These are phyloP conservation scores for Thelonectria blattea DNA, from an alignment of 2,329 filamentous ascomycete species.

Conservation along the genomic window DNA sequence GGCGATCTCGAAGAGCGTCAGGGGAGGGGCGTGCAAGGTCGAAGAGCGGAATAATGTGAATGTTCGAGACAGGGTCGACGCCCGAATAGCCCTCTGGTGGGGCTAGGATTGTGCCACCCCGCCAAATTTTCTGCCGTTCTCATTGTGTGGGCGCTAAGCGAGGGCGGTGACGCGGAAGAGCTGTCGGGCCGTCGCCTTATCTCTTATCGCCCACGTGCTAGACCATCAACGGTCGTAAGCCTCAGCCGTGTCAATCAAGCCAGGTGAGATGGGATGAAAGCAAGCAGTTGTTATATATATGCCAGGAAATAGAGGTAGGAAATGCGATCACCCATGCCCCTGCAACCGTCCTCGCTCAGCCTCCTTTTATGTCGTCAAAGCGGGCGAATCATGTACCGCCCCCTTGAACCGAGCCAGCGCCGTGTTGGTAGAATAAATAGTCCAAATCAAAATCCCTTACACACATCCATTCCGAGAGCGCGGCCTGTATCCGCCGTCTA, in stretches of 20 bases:
- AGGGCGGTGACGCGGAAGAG: conserved; percentile 45
- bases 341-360: conserved; percentile 5
- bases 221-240: not conserved
- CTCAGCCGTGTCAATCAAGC: not conserved
- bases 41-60: conserved; percentile 40
- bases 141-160: conserved; percentile 50
- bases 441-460: conserved; percentile 18
- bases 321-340: conserved; percentile 4
- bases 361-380: conserved; percentile 11
- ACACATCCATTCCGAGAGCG: conserved; percentile 9
- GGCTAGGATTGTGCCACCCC: conserved; percentile 42
- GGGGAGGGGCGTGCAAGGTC: conserved; percentile 35
- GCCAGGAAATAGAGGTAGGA: not conserved
- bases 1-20: conserved; percentile 29
- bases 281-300: conserved; percentile 1
- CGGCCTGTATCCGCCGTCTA: conserved; percentile 20
- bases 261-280: not conserved
- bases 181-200: conserved; percentile 11
- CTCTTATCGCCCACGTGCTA: conserved; percentile 9
- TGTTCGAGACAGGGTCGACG: conserved; percentile 40
- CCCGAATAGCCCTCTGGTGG: conserved; percentile 49
- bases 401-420: conserved; percentile 12
- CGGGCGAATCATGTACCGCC: conserved; percentile 7
- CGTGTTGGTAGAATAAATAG: conserved; percentile 14
- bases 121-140: conserved; percentile 48